Evolutionary conservation across 176 grass and related monocot species (phyloP), one percentile per base, ranked within the genome.

Genomic region (Zoysia japonica): DNA sequence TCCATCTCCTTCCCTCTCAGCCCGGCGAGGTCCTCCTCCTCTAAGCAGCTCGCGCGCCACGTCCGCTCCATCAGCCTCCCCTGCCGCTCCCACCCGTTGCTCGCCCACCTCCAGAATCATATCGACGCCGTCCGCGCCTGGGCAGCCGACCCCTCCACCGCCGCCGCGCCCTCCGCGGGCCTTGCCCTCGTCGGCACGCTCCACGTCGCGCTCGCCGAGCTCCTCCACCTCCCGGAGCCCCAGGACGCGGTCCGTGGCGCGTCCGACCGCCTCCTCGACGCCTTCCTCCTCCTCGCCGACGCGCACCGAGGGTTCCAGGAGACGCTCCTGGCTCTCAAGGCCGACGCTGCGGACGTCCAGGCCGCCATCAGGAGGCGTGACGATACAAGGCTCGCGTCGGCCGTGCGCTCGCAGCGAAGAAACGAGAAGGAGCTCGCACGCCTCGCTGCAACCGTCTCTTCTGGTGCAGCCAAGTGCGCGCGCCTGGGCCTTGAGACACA

Each of bases 1-100:
- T 92, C 90, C 19, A 92, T 92, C 79, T 89, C 90, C 13, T 88
- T 92, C 76, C 86, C 90, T 0, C 28, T 88, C 6, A 92, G 79
- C 41, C 57, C 90, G 20, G 68, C 80, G 45, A 78, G 75, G 14
- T 39, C 86, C 42, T 17, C 65, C 45, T 47, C n/a, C 7, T 46
- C 85, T 3, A 76, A 78, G 6, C 28, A 38, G 12, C 17, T 78
- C 6, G 46, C 59, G 2, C 61, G 57, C 46, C 90, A 93, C 53
- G 63, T 61, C 6, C 87, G 81, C 5, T 90, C 90, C 57, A n/a
- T 67, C n/a, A 93, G 87, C 73, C 81, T 93, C 0, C 90, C 90
- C 0, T 80, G 84, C 67, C 76, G 37, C 49, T 81, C 87, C 20
- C 84, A 92, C 72, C 87, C 91, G 16, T 62, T 82, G 5, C 74